A percentile compares a stretch with the other conserved stretches of the same genome.
phyloP scores from a whole-genome alignment of 495 filamentous ascomycete genomes.

The Tuber brumale region DNA sequence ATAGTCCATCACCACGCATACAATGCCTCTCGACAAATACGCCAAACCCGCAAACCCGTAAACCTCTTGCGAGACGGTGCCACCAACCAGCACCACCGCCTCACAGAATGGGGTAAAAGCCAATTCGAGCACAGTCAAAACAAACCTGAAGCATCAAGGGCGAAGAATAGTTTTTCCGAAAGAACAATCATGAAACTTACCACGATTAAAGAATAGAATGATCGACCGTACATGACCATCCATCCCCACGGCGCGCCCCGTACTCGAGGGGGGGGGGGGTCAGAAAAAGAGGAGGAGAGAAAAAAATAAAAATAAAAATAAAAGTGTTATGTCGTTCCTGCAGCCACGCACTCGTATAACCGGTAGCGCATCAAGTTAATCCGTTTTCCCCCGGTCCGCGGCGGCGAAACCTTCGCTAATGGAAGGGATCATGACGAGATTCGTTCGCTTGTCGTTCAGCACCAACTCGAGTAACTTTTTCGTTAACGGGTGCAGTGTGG shows the following conservation, averaged over 20 bases:
- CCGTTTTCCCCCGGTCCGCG: slow-evolving; percentile 10
- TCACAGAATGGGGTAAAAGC: background rate
- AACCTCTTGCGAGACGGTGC: background rate
- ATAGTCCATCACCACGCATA: background rate
- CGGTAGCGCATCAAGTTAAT: slow-evolving; percentile 5
- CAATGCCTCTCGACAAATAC: background rate
- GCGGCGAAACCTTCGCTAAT: slow-evolving; percentile 7
- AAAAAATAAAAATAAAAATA: slow-evolving; percentile 10
- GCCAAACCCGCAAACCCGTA: background rate
- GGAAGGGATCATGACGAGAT: slow-evolving; percentile 27
- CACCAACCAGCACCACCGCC: background rate
- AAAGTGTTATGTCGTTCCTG: background rate
- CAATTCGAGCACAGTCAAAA: background rate
- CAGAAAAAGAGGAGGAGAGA: slow-evolving; percentile 6
- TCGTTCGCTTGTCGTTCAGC: slow-evolving; percentile 14
- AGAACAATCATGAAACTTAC: background rate
- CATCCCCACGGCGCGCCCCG: background rate
- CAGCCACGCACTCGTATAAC: background rate
- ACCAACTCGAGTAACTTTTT: background rate
- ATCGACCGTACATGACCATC: background rate
- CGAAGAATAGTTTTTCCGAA: background rate
- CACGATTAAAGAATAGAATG: slow-evolving; percentile 1
- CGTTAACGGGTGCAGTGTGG: slow-evolving; percentile 8
- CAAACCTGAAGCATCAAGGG: background rate
- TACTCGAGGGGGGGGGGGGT: background rate